Evolutionary conservation across 257 asterid genomes (phyloP).

Genomic region (Fraxinus pennsylvanica): DNA sequence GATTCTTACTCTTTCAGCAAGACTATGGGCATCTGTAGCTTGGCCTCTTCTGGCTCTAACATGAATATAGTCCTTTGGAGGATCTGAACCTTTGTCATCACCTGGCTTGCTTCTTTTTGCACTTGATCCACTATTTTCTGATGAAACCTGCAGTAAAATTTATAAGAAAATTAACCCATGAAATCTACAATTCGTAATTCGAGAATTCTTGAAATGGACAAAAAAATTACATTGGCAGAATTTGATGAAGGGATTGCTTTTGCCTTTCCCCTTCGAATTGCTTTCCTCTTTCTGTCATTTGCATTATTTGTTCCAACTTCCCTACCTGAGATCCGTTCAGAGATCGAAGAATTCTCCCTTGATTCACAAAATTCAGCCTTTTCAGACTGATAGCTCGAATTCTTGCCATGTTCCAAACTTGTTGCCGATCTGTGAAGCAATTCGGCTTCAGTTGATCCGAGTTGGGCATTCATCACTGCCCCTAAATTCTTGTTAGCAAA

Average conservation of each 20-base stretch:
- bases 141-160: constrained; percentile 43
- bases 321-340: constrained; percentile 60
- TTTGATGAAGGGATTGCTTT: constrained; percentile 41
- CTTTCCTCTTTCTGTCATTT: constrained; percentile 69
- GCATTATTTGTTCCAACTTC: constrained; percentile 35
- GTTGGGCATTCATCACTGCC: constrained; percentile 5
- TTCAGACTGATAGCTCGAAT: constrained; percentile 41
- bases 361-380: constrained; percentile 55
- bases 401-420: constrained; percentile 46
- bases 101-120: constrained; percentile 61
- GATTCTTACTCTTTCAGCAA: constrained; percentile 80
- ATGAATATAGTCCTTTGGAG: constrained; percentile 86
- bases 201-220: neutral
- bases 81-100: constrained; percentile 40
- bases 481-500: constrained; percentile 48
- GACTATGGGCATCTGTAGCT: constrained; percentile 95
- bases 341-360: constrained; percentile 68
- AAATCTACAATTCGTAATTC: neutral
- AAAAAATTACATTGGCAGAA: constrained; percentile 44
- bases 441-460: constrained; percentile 7
- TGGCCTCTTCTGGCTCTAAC: constrained; percentile 96
- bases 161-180: neutral
- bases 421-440: constrained; percentile 11
- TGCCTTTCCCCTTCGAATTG: constrained; percentile 57
- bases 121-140: constrained; percentile 54